Evolutionary conservation across 441 rosid species (phyloP).

Genomic region (Euphorbia neoarborescens): DNA sequence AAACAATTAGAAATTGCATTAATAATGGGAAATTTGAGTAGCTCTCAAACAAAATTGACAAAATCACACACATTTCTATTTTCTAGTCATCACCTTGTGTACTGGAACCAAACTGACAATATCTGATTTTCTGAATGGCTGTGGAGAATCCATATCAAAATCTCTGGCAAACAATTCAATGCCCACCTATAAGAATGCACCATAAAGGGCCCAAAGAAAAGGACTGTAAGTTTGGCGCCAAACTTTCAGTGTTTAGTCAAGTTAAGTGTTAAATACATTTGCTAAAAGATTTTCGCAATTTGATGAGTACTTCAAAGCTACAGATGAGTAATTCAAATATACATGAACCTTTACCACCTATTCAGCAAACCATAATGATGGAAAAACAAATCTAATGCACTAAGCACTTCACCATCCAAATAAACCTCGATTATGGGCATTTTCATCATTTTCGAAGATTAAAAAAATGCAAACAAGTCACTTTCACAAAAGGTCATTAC

Average conservation of each 20-base stretch:
- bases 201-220: slow-evolving; percentile 9
- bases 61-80: slow-evolving; percentile 11
- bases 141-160: slow-evolving; percentile 52
- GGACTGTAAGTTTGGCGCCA: slow-evolving; percentile 12
- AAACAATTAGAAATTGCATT: slow-evolving; percentile 23
- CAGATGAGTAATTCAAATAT: background rate
- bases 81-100: slow-evolving; percentile 41
- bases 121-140: slow-evolving; percentile 46
- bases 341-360: background rate
- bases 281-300: slow-evolving; percentile 9
- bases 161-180: slow-evolving; percentile 61
- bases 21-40: slow-evolving; percentile 12
- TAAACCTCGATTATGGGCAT: background rate
- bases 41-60: slow-evolving; percentile 13
- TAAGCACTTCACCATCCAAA: background rate
- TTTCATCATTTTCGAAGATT: background rate
- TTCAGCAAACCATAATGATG: background rate
- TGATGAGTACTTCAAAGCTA: slow-evolving; percentile 1
- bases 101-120: slow-evolving; percentile 57
- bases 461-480: background rate
- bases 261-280: slow-evolving; percentile 8
- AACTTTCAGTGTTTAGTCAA: background rate
- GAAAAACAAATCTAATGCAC: slow-evolving; percentile 5
- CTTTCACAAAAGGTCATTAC: background rate
- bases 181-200: slow-evolving; percentile 40